Base-by-base conservation (phyloP, 2,329 filamentous ascomycete species). In the Xylaria sp. region DNA sequence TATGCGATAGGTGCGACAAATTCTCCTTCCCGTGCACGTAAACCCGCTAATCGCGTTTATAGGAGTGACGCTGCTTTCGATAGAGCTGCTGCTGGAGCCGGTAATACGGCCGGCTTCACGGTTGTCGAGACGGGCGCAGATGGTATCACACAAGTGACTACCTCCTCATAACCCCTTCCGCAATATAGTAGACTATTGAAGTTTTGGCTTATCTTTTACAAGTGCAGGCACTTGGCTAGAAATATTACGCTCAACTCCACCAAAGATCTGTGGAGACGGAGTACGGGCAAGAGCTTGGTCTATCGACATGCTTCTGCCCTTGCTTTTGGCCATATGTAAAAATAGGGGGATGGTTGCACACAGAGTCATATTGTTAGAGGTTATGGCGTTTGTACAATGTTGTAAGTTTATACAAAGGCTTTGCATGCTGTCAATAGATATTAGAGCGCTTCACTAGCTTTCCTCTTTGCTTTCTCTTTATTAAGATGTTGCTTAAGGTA, bases 71-170 rank as follows among this genome's bases (percentile, higher is more conserved):
- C 83, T 36, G 89, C 89, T 0, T 91, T 90, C 71, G 87, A 87
- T 45, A 85, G 88, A 63, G 94, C 94, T 1, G 93, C 95, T 67
- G 91, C 89, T 75, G 94, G 94, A 0, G 80, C 93, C 57, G 93
- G 93, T 73, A 86, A 90, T 73, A 89, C 90, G 1, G 90, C 87
- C 58, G 86, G 83, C 0, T 97, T 94, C 77, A 88, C 88, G 76
- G 90, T 94, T 59, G 92, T 97, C 13, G 93, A 95, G 80, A 97
- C 93, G n/a, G 85, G 82, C 1, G 80, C 82, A 0, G 81, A 87
- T 56, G 86, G 86, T 0, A 87, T 89, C 60, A 78, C 73, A 28
- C 76, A 78, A 67, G 70, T 73, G 41, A 68, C 63, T 9, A 55
- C 62, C 30, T 65, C 63, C 36, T 65, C 63, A 28, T 67, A 15